phyloP scores from a whole-genome alignment of 2,329 filamentous ascomycete genomes.

The Colletotrichum musae region DNA sequence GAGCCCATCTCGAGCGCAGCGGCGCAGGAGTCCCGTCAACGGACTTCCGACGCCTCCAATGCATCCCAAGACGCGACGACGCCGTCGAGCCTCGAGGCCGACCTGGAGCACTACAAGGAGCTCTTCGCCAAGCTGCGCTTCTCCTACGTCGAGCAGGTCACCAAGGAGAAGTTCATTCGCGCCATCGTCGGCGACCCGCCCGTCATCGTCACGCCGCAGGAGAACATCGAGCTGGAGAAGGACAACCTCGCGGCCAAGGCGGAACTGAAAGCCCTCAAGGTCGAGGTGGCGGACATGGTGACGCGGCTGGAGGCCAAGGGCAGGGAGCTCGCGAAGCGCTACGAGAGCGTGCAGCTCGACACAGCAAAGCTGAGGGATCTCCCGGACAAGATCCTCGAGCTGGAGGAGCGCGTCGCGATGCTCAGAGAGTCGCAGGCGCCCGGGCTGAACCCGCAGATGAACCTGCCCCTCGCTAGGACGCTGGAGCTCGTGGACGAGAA shows the following conservation, averaged over 20 bases:
- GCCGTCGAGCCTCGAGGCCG: constrained; percentile 83
- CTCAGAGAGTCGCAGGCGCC: constrained; percentile 59
- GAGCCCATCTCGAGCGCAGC: constrained; percentile 77
- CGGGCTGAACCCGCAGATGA: constrained; percentile 60
- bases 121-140: constrained; percentile 97
- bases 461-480: constrained; percentile 72
- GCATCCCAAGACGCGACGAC: constrained; percentile 76
- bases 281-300: constrained; percentile 81
- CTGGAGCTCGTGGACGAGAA: constrained; percentile 65
- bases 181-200: constrained; percentile 93
- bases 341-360: constrained; percentile 66
- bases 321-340: constrained; percentile 68
- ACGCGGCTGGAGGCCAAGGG: constrained; percentile 78
- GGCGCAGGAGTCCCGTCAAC: constrained; percentile 57
- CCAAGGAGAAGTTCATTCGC: constrained; percentile 97
- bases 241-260: constrained; percentile 80
- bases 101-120: constrained; percentile 92
- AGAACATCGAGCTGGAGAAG: constrained; percentile 84
- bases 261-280: constrained; percentile 83
- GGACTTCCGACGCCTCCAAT: constrained; percentile 81
- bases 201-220: constrained; percentile 83
- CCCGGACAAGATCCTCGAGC: constrained; percentile 62
- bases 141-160: constrained; percentile 98
- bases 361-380: constrained; percentile 65
- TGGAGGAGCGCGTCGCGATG: constrained; percentile 64